Conservation (phyloP, 805 yeast species). For the Lipomyces mesembrius region DNA sequence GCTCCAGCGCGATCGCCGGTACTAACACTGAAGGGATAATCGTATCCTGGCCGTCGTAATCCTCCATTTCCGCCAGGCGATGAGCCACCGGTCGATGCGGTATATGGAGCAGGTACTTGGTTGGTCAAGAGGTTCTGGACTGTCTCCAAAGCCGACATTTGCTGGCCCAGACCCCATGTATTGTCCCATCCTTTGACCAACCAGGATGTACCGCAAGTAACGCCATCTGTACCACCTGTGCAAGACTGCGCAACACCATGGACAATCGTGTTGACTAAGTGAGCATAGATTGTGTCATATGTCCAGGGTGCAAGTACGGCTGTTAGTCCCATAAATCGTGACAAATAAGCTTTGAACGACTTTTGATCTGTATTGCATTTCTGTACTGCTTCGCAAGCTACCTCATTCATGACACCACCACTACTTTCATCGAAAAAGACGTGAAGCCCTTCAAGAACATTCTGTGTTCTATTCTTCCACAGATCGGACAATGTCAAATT, state of each 20-base stretch:
- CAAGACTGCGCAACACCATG: constrained; percentile 80
- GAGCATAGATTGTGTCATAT: constrained; percentile 45
- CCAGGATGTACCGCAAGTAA: constrained; percentile 91
- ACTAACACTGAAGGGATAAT: constrained; percentile 17
- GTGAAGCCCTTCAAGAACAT: constrained; percentile 58
- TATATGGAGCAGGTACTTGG: constrained; percentile 52
- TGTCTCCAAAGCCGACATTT: constrained; percentile 79
- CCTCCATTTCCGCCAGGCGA: constrained; percentile 46
- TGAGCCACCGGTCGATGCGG: constrained; percentile 46
- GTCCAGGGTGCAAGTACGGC: constrained; percentile 67
- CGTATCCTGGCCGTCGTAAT: not conserved
- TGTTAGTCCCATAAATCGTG: constrained; percentile 75
- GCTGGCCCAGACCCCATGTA: constrained; percentile 85
- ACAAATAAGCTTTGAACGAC: constrained; percentile 81
- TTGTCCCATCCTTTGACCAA: constrained; percentile 68
- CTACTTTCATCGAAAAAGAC: constrained; percentile 54
- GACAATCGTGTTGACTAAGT: constrained; percentile 56
- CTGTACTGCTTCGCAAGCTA: constrained; percentile 71
- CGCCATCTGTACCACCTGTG: constrained; percentile 84
- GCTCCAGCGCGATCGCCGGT: constrained; percentile 20
- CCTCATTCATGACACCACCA: constrained; percentile 68
- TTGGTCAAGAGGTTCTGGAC: constrained; percentile 46
- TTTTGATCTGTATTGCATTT: constrained; percentile 87
- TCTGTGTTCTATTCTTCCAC: constrained; percentile 69
- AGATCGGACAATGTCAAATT: constrained; percentile 66